A percentile compares a stretch with the other conserved stretches of the same genome.
These are phyloP conservation scores for Rhynchospora breviuscula DNA, from an alignment of 176 grass and related monocot species.

Conservation along the genomic window DNA sequence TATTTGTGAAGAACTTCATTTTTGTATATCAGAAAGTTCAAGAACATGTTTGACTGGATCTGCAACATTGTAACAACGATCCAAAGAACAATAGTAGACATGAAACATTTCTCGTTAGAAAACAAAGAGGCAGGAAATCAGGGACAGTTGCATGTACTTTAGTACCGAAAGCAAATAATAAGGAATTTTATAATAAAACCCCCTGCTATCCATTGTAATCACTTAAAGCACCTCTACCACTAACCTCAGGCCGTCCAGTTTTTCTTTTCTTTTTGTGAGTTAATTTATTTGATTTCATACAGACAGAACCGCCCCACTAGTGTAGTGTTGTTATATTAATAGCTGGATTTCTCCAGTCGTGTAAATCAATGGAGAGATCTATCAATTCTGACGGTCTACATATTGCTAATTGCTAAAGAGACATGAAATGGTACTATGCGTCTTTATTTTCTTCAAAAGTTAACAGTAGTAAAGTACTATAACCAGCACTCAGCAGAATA, in stretches of 20 bases:
- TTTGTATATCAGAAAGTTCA: neutral
- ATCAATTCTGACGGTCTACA: neutral
- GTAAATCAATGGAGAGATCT: neutral
- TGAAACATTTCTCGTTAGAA: neutral
- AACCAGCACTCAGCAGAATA: neutral
- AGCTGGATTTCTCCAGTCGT: neutral
- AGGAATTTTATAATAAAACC: neutral
- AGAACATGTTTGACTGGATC: neutral
- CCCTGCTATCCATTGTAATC: neutral
- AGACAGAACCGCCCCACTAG: constrained; percentile 24
- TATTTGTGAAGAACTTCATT: neutral
- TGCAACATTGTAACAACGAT: too few relatives aligned
- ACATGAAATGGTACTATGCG: neutral
- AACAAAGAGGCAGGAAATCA: neutral
- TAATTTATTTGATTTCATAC: neutral
- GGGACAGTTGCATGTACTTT: constrained; percentile 16
- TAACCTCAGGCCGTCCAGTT: neutral
- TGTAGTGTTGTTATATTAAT: neutral
- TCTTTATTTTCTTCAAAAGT: neutral
- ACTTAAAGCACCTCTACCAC: neutral
- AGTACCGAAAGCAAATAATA: constrained; percentile 19
- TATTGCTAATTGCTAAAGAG: neutral
- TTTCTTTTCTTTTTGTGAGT: neutral
- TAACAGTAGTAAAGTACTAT: neutral
- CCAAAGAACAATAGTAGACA: neutral